Percentiles rank a stretch among this genome's conserved stretches.
These are phyloP conservation scores for Salvia splendens DNA, from an alignment of 257 asterid species.

Conservation along the genomic window DNA sequence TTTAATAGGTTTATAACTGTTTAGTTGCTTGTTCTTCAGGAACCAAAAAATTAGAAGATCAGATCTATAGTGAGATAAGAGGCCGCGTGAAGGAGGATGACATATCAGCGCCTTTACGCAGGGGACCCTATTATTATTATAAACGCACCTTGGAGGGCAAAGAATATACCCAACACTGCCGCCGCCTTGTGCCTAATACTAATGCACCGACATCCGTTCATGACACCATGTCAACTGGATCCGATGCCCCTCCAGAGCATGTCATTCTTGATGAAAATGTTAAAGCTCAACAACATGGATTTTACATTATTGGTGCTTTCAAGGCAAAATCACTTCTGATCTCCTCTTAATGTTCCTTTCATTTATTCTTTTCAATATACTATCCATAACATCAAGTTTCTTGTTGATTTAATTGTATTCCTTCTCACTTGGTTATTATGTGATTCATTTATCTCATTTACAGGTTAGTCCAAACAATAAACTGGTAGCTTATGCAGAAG, in stretches of 20 bases:
- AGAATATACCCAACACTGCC: constrained; percentile 77
- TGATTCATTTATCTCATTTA: not conserved
- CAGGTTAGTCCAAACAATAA: constrained; percentile 87
- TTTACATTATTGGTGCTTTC: constrained; percentile 70
- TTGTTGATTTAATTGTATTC: constrained; percentile 1
- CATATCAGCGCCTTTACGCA: constrained; percentile 67
- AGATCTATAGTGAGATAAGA: constrained; percentile 75
- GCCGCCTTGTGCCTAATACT: constrained; percentile 59
- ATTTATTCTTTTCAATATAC: not conserved
- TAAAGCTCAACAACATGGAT: constrained; percentile 66
- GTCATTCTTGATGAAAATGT: constrained; percentile 85
- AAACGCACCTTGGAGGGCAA: constrained; percentile 82
- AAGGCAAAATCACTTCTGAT: constrained; percentile 49
- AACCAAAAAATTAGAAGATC: constrained; percentile 72
- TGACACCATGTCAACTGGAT: constrained; percentile 81
- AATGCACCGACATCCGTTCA: constrained; percentile 54
- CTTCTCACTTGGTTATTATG: constrained; percentile 13
- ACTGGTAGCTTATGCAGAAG: constrained; percentile 91
- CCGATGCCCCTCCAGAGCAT: constrained; percentile 86
- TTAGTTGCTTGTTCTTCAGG: constrained; percentile 45
- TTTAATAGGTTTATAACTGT: constrained; percentile 26
- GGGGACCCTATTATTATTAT: constrained; percentile 80
- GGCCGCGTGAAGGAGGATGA: constrained; percentile 91
- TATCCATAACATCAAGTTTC: constrained; percentile 5
- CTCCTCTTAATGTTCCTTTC: constrained; percentile 11